These are phyloP conservation scores for Penicillium sp. DNA, from an alignment of 2,329 filamentous ascomycete species.

Conservation along the genomic window DNA sequence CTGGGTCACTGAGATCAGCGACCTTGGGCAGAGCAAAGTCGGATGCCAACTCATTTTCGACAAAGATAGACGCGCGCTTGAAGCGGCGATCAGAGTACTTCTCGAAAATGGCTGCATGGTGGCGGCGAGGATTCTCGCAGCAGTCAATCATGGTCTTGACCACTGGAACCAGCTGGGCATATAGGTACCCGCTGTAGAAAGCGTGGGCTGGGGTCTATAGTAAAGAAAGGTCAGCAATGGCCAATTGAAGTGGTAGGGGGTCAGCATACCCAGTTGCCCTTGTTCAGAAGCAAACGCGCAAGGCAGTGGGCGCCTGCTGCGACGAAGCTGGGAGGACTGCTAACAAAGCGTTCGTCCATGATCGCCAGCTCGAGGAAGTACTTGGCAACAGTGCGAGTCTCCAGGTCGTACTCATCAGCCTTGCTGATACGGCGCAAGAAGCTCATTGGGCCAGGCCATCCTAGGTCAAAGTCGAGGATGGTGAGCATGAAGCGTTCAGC, in stretches of 20 bases:
- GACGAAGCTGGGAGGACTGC: slow-evolving; percentile 83
- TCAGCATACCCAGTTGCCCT: slow-evolving; percentile 84
- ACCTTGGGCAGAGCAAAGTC: slow-evolving; percentile 55
- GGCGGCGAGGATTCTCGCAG: slow-evolving; percentile 75
- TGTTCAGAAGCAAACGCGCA: slow-evolving; percentile 81
- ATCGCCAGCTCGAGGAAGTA: slow-evolving; percentile 96
- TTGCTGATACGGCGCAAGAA: slow-evolving; percentile 97
- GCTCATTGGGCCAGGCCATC: slow-evolving; percentile 99
- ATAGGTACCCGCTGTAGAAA: slow-evolving; percentile 92
- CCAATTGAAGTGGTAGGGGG: slow-evolving; percentile 3
- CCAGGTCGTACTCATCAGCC: slow-evolving; percentile 94
- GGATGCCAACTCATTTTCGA: slow-evolving; percentile 70
- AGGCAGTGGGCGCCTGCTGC: slow-evolving; percentile 92
- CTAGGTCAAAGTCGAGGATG: slow-evolving; percentile 93
- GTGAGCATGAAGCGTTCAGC: slow-evolving; percentile 97
- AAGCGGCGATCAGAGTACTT: slow-evolving; percentile 90
- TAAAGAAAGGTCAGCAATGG: slow-evolving; percentile 17
- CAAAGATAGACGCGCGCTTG: slow-evolving; percentile 79
- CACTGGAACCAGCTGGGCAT: slow-evolving; percentile 75
- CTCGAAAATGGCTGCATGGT: slow-evolving; percentile 84
- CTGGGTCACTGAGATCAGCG: slow-evolving; percentile 13
- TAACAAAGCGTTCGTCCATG: slow-evolving; percentile 97
- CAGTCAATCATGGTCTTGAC: slow-evolving; percentile 82
- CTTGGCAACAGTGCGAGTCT: slow-evolving; percentile 92
- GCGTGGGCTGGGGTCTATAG: slow-evolving; percentile 77